Evolutionary conservation across 202 grass and related monocot species (phyloP).

Genomic region (Brachypodium distachyon): DNA sequence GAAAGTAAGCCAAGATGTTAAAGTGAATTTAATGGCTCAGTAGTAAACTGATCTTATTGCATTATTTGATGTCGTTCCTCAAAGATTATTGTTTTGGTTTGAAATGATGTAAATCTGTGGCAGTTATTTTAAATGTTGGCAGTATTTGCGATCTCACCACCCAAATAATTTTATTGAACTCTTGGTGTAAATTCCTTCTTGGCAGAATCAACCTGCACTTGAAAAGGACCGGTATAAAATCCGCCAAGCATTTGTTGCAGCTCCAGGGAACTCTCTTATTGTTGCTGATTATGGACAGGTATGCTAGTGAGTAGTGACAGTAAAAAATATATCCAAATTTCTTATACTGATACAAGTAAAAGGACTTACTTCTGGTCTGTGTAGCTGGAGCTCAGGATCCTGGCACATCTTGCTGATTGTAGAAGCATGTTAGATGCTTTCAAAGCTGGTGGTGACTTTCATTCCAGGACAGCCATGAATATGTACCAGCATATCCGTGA

Average conservation of each 20-base stretch:
- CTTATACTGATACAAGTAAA: conserved; percentile 2
- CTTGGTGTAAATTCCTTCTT: conserved; percentile 19
- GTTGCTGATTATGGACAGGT: conserved; percentile 99
- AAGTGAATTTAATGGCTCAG: background rate
- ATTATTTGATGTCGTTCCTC: conserved; percentile 6
- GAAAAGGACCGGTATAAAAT: conserved; percentile 98
- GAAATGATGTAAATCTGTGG: background rate
- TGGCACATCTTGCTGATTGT: conserved; percentile 88
- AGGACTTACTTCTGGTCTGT: background rate
- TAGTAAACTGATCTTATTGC: background rate
- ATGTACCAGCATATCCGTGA: conserved; percentile 87
- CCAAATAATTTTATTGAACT: conserved; percentile 23
- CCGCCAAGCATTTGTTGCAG: conserved; percentile 87
- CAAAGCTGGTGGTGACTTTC: conserved; percentile 88
- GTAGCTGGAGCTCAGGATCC: conserved; percentile 93
- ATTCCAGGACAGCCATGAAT: conserved; percentile 96
- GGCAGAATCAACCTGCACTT: conserved; percentile 88
- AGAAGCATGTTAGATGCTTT: conserved; percentile 96
- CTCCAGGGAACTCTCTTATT: conserved; percentile 80
- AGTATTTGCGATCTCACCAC: background rate
- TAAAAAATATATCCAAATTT: background rate
- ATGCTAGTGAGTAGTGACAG: background rate
- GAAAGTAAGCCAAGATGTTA: background rate
- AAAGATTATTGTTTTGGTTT: background rate
- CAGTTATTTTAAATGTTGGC: conserved; percentile 2